phyloP scores from a whole-genome alignment of 2,329 filamentous ascomycete species.

The Tolypocladium album region DNA sequence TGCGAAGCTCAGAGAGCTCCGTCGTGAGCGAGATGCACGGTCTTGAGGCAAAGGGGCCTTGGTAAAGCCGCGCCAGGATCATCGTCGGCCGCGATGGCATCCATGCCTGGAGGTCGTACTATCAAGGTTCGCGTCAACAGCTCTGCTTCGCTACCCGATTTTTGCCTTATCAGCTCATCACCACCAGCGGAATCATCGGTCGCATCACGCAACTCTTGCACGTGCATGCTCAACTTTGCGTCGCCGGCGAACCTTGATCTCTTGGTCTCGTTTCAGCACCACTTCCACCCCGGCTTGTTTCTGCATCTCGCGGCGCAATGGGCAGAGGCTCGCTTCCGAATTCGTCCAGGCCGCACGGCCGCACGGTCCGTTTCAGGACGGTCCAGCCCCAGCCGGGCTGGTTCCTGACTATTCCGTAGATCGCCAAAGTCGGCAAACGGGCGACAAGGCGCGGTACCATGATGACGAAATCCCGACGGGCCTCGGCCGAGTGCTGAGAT shows the following conservation, averaged over 20 bases:
- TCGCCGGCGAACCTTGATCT: background rate
- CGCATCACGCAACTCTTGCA: background rate
- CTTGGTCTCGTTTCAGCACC: background rate
- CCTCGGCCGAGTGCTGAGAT: background rate
- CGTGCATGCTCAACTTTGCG: background rate
- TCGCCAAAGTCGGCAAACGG: background rate
- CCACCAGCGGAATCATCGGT: too few relatives aligned
- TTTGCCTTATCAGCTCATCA: background rate
- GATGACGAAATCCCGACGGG: background rate
- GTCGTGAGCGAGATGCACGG: conserved; percentile 38
- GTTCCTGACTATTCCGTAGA: background rate
- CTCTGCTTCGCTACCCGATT: background rate
- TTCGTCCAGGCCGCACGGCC: background rate
- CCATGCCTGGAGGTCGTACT: background rate
- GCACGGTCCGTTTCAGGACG: background rate
- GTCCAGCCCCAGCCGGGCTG: background rate
- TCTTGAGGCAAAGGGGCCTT: conserved; percentile 44
- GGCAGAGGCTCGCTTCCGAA: background rate
- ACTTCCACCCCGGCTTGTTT: background rate
- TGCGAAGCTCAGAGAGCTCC: conserved; percentile 25
- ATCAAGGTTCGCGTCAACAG: background rate
- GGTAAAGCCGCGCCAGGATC: conserved; percentile 3
- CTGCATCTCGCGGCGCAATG: background rate
- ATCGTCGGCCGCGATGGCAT: background rate
- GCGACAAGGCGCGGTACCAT: background rate